Conservation (phyloP, 2,329 filamentous ascomycete genomes). For the Phyllosticta paracitricarpa region DNA sequence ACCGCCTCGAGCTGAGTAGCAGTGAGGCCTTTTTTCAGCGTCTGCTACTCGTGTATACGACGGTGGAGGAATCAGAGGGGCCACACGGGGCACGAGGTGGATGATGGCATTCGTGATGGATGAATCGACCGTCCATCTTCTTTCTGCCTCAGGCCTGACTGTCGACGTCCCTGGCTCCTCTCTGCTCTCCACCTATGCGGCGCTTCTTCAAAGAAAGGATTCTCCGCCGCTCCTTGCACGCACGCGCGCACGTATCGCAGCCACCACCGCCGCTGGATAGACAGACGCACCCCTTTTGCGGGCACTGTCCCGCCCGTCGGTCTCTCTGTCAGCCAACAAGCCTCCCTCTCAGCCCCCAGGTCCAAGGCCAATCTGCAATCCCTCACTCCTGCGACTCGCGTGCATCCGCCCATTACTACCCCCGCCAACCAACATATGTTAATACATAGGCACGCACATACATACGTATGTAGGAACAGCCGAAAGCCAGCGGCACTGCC, state of each 20-base stretch:
- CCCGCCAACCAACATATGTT: too few species aligned
- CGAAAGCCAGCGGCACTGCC: too few species aligned
- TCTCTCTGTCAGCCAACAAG: not conserved
- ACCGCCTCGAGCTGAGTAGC: not conserved
- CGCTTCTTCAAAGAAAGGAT: not conserved
- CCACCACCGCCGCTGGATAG: not conserved
- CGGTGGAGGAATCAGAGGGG: not conserved
- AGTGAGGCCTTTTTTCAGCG: not conserved
- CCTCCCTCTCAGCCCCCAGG: not conserved
- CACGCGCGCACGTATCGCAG: not conserved
- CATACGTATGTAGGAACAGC: too few species aligned
- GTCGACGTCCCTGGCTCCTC: not conserved
- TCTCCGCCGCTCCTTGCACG: not conserved
- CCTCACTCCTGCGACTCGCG: too few species aligned
- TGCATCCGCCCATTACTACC: too few species aligned
- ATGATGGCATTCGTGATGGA: not conserved
- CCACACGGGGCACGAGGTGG: not conserved
- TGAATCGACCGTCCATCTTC: not conserved
- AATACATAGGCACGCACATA: too few species aligned
- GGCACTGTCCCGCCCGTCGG: not conserved
- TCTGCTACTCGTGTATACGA: not conserved
- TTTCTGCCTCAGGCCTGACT: not conserved
- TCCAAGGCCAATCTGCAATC: not conserved
- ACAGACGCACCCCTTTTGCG: not conserved
- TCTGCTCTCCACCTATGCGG: not conserved